Percentiles rank a stretch among this genome's conserved stretches.
phyloP scores from a whole-genome alignment of 352 stramenopile species.

The Detonula confervacea region DNA sequence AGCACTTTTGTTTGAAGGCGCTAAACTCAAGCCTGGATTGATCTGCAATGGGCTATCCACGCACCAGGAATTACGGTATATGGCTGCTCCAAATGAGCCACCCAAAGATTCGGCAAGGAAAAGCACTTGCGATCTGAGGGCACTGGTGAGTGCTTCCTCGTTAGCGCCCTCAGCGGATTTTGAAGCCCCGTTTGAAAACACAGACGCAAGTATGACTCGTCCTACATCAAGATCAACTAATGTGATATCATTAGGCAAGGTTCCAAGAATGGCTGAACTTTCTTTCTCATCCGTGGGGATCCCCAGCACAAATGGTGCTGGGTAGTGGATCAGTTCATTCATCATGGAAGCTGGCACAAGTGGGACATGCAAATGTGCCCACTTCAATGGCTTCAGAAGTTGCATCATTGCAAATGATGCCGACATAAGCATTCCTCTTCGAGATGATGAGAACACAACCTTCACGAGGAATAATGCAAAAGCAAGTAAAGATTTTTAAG shows the following conservation, averaged over 20 bases:
- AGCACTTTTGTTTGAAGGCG: background rate
- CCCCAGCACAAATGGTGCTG: constrained; percentile 83
- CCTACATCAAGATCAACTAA: constrained; percentile 84
- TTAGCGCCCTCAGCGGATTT: constrained; percentile 17
- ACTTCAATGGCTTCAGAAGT: constrained; percentile 75
- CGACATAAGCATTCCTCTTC: constrained; percentile 74
- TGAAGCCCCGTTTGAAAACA: constrained; percentile 56
- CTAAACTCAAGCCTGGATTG: constrained; percentile 22
- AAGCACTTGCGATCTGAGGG: constrained; percentile 75
- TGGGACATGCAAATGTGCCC: constrained; percentile 81
- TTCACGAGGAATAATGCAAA: constrained; percentile 1
- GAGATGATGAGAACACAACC: constrained; percentile 79
- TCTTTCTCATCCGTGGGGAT: constrained; percentile 75
- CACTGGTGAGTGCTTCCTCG: constrained; percentile 48
- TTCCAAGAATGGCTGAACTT: constrained; percentile 67
- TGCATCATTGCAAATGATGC: constrained; percentile 59
- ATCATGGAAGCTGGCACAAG: constrained; percentile 75
- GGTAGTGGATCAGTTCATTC: constrained; percentile 84
- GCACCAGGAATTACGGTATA: constrained; percentile 65
- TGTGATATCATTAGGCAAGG: constrained; percentile 78
- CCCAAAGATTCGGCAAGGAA: constrained; percentile 79
- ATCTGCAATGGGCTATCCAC: constrained; percentile 61
- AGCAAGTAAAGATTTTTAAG: background rate
- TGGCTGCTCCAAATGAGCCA: constrained; percentile 60
- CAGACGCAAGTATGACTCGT: constrained; percentile 78